Base-by-base conservation (phyloP, 257 asterid species). In the Linderniella brevidens region DNA sequence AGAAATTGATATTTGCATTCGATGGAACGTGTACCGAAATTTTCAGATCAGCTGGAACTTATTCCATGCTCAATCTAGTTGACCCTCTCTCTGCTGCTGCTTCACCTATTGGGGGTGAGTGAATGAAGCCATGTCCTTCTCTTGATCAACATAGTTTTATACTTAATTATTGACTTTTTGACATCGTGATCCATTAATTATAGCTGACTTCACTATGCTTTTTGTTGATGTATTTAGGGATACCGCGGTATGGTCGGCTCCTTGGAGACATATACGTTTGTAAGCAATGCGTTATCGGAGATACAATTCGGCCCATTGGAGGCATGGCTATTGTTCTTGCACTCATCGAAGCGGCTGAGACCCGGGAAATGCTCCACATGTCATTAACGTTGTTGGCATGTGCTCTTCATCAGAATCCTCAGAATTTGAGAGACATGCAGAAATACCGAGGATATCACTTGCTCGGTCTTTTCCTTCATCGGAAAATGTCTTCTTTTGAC, bases 41-140 rank as follows among this genome's bases (percentile, higher is more conserved):
- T 51, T 75, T 76, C 59, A 75, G 85, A 59, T 76, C 92, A 60
- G 71, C 96, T 62, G 99, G 94, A 61, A 75, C 79, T 60, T 66
- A 76, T 58, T 85, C 96, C 44, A 59, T 85, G 88, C 96, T 90
- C 69, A 90, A 90, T 75, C 83, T 90, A 56, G 96, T 90, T 13
- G 99, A 90, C 82, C 96, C 99, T 54, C 73, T 81, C 70, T 90
- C 99, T 15, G 88, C 92, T 63, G 96, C 94, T 50, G 99, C 99
- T 59, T 90, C 99, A 67, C 92, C 99, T 20, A 90, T 90, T 66
- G 99, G 96, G 43, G 96, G 99, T 81, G 62, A 77, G 88, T 74
- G 51, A 54, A 50, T 58, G 19, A 10, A 35, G 29, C 29, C 11
- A 42, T 19, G 37, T 55, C 38, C 35, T 53, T 39, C 18, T 42